A percentile compares a stretch with the other conserved stretches of the same genome.
phyloP scores from a whole-genome alignment of 179 eudicot species.

The Beta lomatogona region DNA sequence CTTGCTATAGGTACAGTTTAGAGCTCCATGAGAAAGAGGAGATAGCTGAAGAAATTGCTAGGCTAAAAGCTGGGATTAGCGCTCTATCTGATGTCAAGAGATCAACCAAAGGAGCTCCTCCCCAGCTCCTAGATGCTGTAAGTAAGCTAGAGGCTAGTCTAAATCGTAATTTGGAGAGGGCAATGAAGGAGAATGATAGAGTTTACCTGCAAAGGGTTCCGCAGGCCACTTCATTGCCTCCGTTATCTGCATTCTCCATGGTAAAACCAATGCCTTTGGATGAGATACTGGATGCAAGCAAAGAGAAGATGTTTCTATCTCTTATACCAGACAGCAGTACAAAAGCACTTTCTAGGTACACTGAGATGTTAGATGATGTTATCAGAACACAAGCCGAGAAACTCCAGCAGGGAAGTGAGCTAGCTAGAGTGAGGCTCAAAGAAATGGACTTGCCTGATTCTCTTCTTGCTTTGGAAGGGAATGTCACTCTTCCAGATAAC shows the following conservation, averaged over 20 bases:
- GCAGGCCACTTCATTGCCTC: conserved; percentile 63
- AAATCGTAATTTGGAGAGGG: conserved; percentile 82
- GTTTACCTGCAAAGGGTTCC: conserved; percentile 98
- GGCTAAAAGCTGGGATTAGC: conserved; percentile 74
- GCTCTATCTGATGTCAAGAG: conserved; percentile 75
- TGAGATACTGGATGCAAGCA: conserved; percentile 88
- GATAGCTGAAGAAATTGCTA: conserved; percentile 91
- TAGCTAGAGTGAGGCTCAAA: conserved; percentile 89
- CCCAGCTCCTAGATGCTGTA: conserved; percentile 87
- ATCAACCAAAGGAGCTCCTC: conserved; percentile 76
- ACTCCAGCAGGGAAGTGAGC: conserved; percentile 96
- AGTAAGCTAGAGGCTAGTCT: conserved; percentile 72
- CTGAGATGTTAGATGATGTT: conserved; percentile 94
- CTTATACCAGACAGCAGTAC: conserved; percentile 95
- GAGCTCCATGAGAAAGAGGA: conserved; percentile 98
- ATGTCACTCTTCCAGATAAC: conserved; percentile 59
- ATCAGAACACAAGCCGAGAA: conserved; percentile 97
- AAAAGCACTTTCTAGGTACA: conserved; percentile 91
- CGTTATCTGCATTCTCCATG: conserved; percentile 80
- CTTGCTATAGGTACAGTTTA: conserved; percentile 85
- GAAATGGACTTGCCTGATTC: conserved; percentile 99
- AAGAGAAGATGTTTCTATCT: conserved; percentile 85
- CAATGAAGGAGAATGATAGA: conserved; percentile 94
- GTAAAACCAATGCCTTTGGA: conserved; percentile 76
- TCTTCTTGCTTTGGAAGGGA: conserved; percentile 87